A percentile compares a stretch with the other conserved stretches of the same genome.
Evolutionary conservation across 768 basidiomycete genomes (phyloP).

Genomic region (Termitomyces sp.): DNA sequence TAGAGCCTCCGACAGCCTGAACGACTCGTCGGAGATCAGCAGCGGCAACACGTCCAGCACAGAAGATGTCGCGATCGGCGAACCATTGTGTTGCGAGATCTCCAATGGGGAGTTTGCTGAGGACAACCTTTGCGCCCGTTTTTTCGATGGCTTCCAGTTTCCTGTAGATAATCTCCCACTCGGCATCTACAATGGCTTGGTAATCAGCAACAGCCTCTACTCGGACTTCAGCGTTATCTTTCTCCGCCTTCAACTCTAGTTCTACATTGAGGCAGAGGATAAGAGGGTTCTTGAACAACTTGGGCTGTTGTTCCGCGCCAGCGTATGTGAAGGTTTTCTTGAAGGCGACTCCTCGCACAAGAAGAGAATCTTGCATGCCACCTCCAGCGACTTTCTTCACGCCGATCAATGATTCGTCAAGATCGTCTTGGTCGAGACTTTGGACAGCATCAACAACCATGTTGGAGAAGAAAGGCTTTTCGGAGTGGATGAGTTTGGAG

Average conservation of each 20-base stretch:
- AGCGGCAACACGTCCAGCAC: constrained; percentile 90
- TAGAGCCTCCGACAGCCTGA: constrained; percentile 91
- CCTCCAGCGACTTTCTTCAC: constrained; percentile 98
- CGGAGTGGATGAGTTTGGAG: constrained; percentile 96
- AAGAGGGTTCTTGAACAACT: constrained; percentile 83
- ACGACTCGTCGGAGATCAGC: constrained; percentile 92
- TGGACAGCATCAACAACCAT: constrained; percentile 99
- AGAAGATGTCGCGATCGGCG: constrained; percentile 98
- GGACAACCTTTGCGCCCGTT: constrained; percentile 95
- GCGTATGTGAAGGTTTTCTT: constrained; percentile 99
- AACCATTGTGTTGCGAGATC: constrained; percentile 99
- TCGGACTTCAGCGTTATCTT: constrained; percentile 98
- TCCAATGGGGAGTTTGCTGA: constrained; percentile 97
- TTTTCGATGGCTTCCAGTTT: constrained; percentile 95
- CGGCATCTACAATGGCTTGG: constrained; percentile 98
- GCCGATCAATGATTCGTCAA: constrained; percentile 95
- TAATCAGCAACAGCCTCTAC: constrained; percentile 97
- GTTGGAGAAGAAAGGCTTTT: constrained; percentile 97
- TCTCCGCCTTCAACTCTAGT: constrained; percentile 97
- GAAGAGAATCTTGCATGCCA: constrained; percentile 92
- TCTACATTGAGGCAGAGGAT: constrained; percentile 96
- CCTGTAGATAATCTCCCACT: constrained; percentile 99
- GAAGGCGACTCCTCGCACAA: constrained; percentile 92
- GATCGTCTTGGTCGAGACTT: constrained; percentile 86
- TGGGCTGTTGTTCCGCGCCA: constrained; percentile 98